Evolutionary conservation across 2,329 filamentous ascomycete genomes (phyloP), one percentile per base, ranked within the genome.

Genomic region (Pseudogymnoascus sp.): DNA sequence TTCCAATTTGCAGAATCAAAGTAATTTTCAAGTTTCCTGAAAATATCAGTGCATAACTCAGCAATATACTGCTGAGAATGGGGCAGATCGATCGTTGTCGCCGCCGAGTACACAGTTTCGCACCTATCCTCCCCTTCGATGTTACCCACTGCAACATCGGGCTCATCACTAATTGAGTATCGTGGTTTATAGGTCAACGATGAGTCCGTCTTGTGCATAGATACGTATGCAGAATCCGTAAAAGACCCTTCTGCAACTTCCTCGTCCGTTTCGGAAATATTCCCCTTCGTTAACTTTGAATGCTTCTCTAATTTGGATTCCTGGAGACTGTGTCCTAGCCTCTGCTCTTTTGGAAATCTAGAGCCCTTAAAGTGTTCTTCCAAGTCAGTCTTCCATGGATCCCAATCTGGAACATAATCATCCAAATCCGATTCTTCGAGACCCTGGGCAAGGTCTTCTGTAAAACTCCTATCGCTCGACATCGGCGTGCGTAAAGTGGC

Each of bases 21-120:
- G n/a, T 25, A 22, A 6, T 61, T 38, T n/a, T 35, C 11, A 16
- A 63, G 47, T 30, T 61, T 61, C 4, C 18, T 16, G 38, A 39
- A 58, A 20, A 63, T 61, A 63, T 57, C 30, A n/a, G 28, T 36
- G 30, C 35, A 61, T 58, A 63, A 37, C 22, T 63, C 58, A 25
- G 35, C 3, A 20, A 63, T 58, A 30, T 58, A 61, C n/a, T 63
- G 39, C 25, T 47, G 58, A 33, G 61, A 54, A 18, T 54, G 20
- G 28, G 14, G n/a, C 25, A 22, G 59, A 28, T 58, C 47, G 18
- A 58, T 39, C 4, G 43, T 25, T 18, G 47, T 57, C 18, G 59
- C 59, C 0, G 43, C 43, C 43, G 43, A 50, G n/a, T 50, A 50
- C 16, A 50, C 1, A 50, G 43, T 50, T 30, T 30, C 16, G 1